These are phyloP conservation scores for Aspergillus sp. DNA, from an alignment of 2,329 filamentous ascomycete species.

Conservation along the genomic window DNA sequence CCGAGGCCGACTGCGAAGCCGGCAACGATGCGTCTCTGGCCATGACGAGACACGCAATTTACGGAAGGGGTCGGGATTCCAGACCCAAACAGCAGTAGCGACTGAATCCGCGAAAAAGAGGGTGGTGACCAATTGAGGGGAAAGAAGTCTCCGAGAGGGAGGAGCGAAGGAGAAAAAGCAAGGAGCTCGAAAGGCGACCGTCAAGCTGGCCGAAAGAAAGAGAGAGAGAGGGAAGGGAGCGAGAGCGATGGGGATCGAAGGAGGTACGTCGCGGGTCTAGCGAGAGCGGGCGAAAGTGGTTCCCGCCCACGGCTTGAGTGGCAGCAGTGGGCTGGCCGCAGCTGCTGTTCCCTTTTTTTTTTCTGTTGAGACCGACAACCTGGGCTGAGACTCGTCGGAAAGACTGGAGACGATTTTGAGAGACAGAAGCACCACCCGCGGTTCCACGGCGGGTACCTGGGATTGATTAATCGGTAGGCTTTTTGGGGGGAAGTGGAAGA, in stretches of 20 bases:
- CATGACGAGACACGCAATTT: conserved; percentile 29
- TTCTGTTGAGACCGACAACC: neutral
- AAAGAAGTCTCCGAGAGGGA: conserved; percentile 1
- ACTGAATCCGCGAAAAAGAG: conserved; percentile 1
- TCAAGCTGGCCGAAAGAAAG: conserved; percentile 11
- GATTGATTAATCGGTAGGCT: conserved; percentile 1
- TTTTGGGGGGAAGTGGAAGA: neutral
- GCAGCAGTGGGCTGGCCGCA: neutral
- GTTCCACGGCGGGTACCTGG: conserved; percentile 9
- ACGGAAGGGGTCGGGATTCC: conserved; percentile 5
- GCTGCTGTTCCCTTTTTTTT: too few species aligned
- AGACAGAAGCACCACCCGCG: neutral
- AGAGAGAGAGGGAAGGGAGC: conserved; percentile 7
- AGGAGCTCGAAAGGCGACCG: conserved; percentile 8
- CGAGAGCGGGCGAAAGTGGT: conserved; percentile 11
- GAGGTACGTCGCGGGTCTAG: conserved; percentile 2
- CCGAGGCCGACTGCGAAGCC: conserved; percentile 32
- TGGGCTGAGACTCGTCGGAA: neutral
- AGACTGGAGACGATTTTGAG: neutral
- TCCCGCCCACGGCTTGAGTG: conserved; percentile 6
- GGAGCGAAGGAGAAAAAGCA: neutral
- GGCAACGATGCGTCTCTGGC: conserved; percentile 35
- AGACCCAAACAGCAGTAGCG: conserved; percentile 13
- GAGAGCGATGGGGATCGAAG: neutral
- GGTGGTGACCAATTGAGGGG: conserved; percentile 8